These are phyloP conservation scores for Vanrija humicola DNA, from an alignment of 1,284 basidiomycete genomes.

Conservation along the genomic window DNA sequence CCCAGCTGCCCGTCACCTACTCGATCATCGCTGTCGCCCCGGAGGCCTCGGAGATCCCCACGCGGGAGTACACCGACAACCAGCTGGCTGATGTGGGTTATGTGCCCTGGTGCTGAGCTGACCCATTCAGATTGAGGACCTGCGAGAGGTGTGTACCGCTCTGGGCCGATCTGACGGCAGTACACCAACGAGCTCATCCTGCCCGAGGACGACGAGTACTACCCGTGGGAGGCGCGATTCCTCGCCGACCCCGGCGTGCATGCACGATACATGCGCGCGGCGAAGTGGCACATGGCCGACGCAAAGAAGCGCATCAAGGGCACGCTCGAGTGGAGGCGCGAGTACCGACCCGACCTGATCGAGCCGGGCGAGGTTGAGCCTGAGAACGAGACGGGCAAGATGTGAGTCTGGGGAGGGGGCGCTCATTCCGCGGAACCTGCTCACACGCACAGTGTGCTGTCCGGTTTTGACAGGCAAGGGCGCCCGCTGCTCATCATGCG, in stretches of 20 bases:
- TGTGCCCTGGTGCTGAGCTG: background rate
- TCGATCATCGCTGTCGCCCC: too few species aligned
- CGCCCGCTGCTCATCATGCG: constrained; percentile 79
- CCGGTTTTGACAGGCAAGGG: constrained; percentile 75
- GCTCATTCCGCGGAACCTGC: background rate
- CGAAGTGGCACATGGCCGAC: constrained; percentile 73
- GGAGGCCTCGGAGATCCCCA: too few species aligned
- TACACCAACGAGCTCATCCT: constrained; percentile 62
- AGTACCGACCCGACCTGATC: constrained; percentile 76
- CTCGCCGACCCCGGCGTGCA: constrained; percentile 66
- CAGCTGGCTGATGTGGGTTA: constrained; percentile 53
- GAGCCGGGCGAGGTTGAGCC: constrained; percentile 66
- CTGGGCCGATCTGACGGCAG: constrained; percentile 47
- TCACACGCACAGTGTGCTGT: constrained; percentile 58
- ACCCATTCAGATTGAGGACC: constrained; percentile 54
- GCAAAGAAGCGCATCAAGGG: constrained; percentile 69
- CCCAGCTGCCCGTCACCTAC: too few species aligned
- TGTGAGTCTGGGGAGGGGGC: constrained; percentile 54
- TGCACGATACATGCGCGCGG: constrained; percentile 73
- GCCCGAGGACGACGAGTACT: constrained; percentile 63
- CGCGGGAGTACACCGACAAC: constrained; percentile 58
- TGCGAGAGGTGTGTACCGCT: constrained; percentile 56
- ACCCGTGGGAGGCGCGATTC: constrained; percentile 71
- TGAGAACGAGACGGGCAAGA: constrained; percentile 78
- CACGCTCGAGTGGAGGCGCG: constrained; percentile 74